Base-by-base conservation (phyloP, 768 basidiomycete genomes). In the Suillus cothurnatus region DNA sequence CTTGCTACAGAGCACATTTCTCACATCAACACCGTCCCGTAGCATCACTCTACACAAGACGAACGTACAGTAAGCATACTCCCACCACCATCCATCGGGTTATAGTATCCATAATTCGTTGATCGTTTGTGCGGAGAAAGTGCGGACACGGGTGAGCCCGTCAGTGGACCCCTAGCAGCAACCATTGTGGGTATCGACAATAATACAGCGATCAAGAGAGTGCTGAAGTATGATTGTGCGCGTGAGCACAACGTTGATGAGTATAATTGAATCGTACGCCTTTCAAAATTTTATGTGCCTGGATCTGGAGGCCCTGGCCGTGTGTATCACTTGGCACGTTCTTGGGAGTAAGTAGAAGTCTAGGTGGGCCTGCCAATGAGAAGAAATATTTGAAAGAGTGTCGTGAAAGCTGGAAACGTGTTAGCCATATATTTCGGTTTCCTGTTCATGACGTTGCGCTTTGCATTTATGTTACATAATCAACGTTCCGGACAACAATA, bases 11-110 rank as follows among this genome's bases (percentile, higher is more conserved):
- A 32, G 61, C 67, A 34, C 62, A 63, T 45, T 31, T 36, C 52
- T 57, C 59, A 45, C 39, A 45, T 61, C 26, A 49, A 28, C 50
- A 59, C 17, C 26, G 17, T 26, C 26, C 11, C 57, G 38, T 38
- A 26, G n/a, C 65, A 12, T 41, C 32, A 21, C 17, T 28, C 41
- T 39, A 21, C 23, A 63, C 53, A 60, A 59, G 23, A 31, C 31
- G 45, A 72, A 79, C 91, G 64, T 69, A 94, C 93, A 23, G 91
- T 90, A 4, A 94, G 77, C 85, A 90, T 85, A 65, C 81, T 82
- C 0, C 94, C 94, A 6, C 91, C 90, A 43, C 72, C 78, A 12
- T 76, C 69, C 9, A 72, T 62, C 1, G 92, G 91, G 66, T 84
- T 79, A 67, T 84, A 88, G 73, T 83, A 95, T 3, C 91, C 92